Conservation (phyloP, 257 asterid species). For the Petrea volubilis region DNA sequence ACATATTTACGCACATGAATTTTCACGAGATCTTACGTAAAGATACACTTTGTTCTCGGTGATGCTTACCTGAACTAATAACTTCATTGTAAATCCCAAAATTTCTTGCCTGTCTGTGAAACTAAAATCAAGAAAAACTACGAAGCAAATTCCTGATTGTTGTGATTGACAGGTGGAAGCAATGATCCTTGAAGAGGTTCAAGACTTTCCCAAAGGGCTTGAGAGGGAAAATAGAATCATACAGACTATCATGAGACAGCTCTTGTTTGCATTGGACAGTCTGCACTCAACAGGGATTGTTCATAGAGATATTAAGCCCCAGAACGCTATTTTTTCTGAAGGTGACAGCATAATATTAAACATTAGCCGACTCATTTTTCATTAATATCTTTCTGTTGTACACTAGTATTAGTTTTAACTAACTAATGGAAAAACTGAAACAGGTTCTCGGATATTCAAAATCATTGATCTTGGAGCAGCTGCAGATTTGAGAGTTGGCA, state of each 20-base stretch:
- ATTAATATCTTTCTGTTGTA: neutral
- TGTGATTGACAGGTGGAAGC: conserved; percentile 69
- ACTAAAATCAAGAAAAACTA: too few relatives aligned
- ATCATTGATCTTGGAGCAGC: conserved; percentile 99
- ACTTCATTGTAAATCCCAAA: too few relatives aligned
- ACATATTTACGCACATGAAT: too few relatives aligned
- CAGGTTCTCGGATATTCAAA: conserved; percentile 87
- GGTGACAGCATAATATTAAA: conserved; percentile 41
- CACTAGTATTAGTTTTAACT: neutral
- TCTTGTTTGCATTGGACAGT: conserved; percentile 85
- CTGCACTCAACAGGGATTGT: conserved; percentile 97
- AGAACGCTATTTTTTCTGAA: conserved; percentile 89
- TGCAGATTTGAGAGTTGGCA: conserved; percentile 95
- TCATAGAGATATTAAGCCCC: conserved; percentile 95
- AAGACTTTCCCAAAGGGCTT: conserved; percentile 70
- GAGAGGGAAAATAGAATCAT: conserved; percentile 91
- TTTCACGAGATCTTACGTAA: too few relatives aligned
- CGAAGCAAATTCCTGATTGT: too few relatives aligned
- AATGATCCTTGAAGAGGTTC: conserved; percentile 68
- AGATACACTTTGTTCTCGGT: too few relatives aligned
- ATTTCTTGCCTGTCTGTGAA: too few relatives aligned
- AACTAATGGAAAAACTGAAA: conserved; percentile 17
- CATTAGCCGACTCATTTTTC: neutral
- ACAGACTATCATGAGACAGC: conserved; percentile 84
- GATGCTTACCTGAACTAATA: too few relatives aligned